Percentiles rank a stretch among this genome's conserved stretches.
Evolutionary conservation across 768 basidiomycete genomes (phyloP).

Genomic region (Sutorius australiensis): DNA sequence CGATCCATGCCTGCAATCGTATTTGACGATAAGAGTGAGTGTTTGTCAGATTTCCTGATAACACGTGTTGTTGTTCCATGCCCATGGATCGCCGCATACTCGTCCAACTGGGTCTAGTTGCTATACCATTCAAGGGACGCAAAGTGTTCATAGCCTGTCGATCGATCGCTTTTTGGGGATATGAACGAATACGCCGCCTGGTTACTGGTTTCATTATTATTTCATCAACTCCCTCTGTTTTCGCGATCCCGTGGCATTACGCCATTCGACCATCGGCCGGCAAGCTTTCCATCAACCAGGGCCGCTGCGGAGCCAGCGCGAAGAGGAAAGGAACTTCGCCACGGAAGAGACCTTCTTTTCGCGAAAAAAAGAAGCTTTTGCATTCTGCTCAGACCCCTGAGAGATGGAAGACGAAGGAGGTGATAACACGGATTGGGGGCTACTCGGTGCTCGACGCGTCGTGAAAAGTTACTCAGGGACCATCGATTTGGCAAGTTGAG

Average conservation of each 20-base stretch:
- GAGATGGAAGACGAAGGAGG: conserved; percentile 4
- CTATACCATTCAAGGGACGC: conserved; percentile 4
- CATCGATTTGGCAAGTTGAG: conserved; percentile 12
- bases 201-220: conserved; percentile 30
- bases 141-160: not conserved
- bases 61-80: conserved; percentile 24
- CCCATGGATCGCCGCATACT: conserved; percentile 1
- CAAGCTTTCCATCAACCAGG: conserved; percentile 17
- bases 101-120: conserved; percentile 1
- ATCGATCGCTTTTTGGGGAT: conserved; percentile 23
- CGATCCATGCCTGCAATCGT: conserved; percentile 1
- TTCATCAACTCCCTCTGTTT: conserved; percentile 25
- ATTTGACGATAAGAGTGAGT: conserved; percentile 28
- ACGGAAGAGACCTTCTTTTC: not conserved
- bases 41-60: conserved; percentile 6
- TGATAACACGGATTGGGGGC: conserved; percentile 20
- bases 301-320: not conserved
- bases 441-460: not conserved
- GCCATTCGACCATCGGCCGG: conserved; percentile 4
- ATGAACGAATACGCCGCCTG: conserved; percentile 12
- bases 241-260: conserved; percentile 29
- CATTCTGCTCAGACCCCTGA: not conserved
- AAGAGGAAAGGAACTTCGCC: not conserved
- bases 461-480: conserved; percentile 2
- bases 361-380: not conserved